Evolutionary conservation across 441 rosid genomes (phyloP), one percentile per base, ranked within the genome.

Genomic region (Gossypium lobatum): DNA sequence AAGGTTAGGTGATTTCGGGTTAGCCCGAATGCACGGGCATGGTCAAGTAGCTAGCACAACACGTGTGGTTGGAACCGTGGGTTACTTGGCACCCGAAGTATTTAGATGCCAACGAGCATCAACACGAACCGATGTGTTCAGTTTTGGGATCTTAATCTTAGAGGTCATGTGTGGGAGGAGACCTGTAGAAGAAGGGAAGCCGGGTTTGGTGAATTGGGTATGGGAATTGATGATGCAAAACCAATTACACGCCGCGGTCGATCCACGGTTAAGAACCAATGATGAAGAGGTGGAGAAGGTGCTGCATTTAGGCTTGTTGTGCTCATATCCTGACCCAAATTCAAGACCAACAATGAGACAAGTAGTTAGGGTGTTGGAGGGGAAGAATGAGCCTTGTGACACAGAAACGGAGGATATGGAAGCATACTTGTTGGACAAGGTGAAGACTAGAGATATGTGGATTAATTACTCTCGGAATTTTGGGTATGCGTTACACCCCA

Each of bases 141-240:
- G 95, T 5, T 85, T 89, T 11, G 96, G 93, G 20, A 70, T 87
- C 20, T 69, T 90, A 14, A 77, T 88, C 17, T 78, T 93, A 48
- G 97, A 93, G 81, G 92, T 89, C 2, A 81, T 89, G 85, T 86
- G 92, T 78, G 93, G 95, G 31, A 86, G 92, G 79, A 83, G 95
- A 60, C 92, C 95, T n/a, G 73, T 86, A 17, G 95, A 86, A 52
- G 91, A 84, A 68, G 92, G 93, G 70, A 85, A 80, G 76, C 85
- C 85, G 14, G 75, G 64, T 0, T 75, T 93, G 61, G 83, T 89
- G 46, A 88, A 88, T 17, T 81, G 80, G 83, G 88, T 83, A 10
- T 85, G 86, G 90, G 75, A 81, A 4, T 14, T 86, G 77, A 81
- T 85, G 87, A 82, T 78, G 64, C 78, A 75, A 70, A 86, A 82